These are phyloP conservation scores for Exophiala xenobiotica DNA, from an alignment of 2,329 filamentous ascomycete genomes.

Conservation along the genomic window DNA sequence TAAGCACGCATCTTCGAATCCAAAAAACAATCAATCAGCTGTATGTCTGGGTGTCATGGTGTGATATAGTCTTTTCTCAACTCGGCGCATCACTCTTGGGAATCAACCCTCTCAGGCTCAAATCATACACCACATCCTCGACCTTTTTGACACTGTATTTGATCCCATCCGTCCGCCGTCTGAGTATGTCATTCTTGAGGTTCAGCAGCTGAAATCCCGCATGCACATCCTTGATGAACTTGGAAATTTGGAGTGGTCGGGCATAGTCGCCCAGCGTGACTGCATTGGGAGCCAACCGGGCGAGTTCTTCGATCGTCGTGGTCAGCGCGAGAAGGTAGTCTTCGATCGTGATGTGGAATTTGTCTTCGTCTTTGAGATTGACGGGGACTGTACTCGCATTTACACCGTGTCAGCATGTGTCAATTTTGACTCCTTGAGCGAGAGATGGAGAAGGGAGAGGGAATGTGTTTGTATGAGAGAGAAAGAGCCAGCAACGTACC, in stretches of 20 bases:
- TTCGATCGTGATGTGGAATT: slow-evolving; percentile 94
- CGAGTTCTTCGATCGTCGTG: slow-evolving; percentile 82
- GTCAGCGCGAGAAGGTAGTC: slow-evolving; percentile 92
- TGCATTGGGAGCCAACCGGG: slow-evolving; percentile 80
- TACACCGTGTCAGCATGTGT: too few relatives aligned
- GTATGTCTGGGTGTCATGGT: too few relatives aligned
- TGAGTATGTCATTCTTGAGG: slow-evolving; percentile 89
- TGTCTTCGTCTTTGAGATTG: slow-evolving; percentile 77
- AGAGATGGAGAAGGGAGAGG: too few relatives aligned
- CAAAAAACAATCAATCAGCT: too few relatives aligned
- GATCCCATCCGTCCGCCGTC: slow-evolving; percentile 85
- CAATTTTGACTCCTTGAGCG: too few relatives aligned
- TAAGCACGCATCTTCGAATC: too few relatives aligned
- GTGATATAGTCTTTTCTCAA: slow-evolving; percentile 3
- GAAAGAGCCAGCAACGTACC: slow-evolving; percentile 49
- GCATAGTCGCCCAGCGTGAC: slow-evolving; percentile 88
- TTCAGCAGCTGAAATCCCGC: slow-evolving; percentile 97
- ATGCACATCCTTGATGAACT: slow-evolving; percentile 92
- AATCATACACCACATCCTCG: slow-evolving; percentile 95
- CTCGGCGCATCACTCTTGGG: slow-evolving; percentile 43
- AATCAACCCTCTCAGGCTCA: slow-evolving; percentile 81
- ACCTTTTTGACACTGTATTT: slow-evolving; percentile 99
- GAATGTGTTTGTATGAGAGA: too few relatives aligned
- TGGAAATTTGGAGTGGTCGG: slow-evolving; percentile 81
- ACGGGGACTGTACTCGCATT: slow-evolving; percentile 67